These are phyloP conservation scores for Eutrema heterophyllum DNA, from an alignment of 345 rosid species.

Conservation along the genomic window DNA sequence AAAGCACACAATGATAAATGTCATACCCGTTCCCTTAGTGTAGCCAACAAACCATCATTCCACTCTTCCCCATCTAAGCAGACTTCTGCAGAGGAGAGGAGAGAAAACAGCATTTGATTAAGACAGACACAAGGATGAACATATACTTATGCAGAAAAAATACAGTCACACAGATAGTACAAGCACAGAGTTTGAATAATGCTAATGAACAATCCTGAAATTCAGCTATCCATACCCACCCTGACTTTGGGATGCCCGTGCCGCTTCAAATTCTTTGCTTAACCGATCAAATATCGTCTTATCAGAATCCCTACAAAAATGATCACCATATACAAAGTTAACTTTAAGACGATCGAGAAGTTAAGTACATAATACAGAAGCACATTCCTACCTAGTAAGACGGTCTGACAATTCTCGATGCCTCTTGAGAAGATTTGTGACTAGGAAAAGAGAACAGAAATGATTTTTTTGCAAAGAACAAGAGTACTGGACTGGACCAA, in stretches of 20 bases:
- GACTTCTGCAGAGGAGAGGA: conserved; percentile 50
- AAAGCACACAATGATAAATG: conserved; percentile 11
- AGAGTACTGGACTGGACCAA: not conserved
- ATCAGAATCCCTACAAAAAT: conserved; percentile 73
- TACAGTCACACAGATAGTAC: not conserved
- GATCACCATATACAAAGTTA: conserved; percentile 7
- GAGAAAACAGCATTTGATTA: not conserved
- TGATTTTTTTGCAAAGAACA: conserved; percentile 12
- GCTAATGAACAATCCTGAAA: not conserved
- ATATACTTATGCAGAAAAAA: not conserved
- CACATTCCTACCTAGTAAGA: conserved; percentile 56
- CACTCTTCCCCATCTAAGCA: conserved; percentile 78
- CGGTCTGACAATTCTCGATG: conserved; percentile 78
- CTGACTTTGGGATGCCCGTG: conserved; percentile 71
- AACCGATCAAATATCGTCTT: conserved; percentile 80
- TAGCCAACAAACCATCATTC: conserved; percentile 93
- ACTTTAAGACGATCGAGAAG: not conserved
- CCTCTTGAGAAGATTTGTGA: conserved; percentile 74
- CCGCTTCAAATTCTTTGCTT: conserved; percentile 84
- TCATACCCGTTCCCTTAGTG: conserved; percentile 85
- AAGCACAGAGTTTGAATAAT: not conserved
- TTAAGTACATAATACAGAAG: not conserved
- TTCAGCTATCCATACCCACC: conserved; percentile 39
- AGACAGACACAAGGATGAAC: not conserved
- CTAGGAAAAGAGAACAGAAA: conserved; percentile 39